Base-by-base conservation (phyloP, 257 asterid species). In the Fraxinus americana region DNA sequence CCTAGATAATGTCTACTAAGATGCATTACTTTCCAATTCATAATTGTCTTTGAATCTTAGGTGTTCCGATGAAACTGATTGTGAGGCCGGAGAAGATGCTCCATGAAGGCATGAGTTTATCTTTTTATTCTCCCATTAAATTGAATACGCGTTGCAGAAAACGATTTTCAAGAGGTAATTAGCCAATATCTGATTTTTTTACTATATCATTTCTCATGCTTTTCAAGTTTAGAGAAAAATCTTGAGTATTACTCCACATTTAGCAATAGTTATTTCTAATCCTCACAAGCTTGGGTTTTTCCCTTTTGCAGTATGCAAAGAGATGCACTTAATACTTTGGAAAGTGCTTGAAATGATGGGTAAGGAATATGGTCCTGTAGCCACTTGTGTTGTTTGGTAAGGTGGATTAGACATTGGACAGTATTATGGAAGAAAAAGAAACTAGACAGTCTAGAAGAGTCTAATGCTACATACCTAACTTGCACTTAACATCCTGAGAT, bases 51-150 rank as follows among this genome's bases (percentile, higher is more conserved):
- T 25, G 17, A 45, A 45, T 25, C 59, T 7, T 39, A 80, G 84
- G 77, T 76, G 84, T 75, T 76, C 84, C 84, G 0, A 59, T 11
- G 81, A 71, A 76, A 78, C 74, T 76, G 35, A 45, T 73, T 41
- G 74, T 35, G 77, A 71, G 66, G 70, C 77, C 77, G 0, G 50
- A 71, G 67, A 63, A 75, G 68, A 57, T 32, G 13, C 66, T 7
- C 7, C 30, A 57, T 57, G 73, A 25, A 17, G 70, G 77, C 45
- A 65, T 17, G 61, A 32, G 10, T n/a, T 66, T 29, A 14, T 78
- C 78, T 0, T 13, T 2, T 36, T 29, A 11, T 41, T 63, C 73
- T 79, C 27, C 82, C 52, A 66, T 66, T 13, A 79, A 23, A 27
- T 14, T 12, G 35, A 52, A 12, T 10, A 57, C 50, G 34, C 12